A percentile compares a stretch with the other conserved stretches of the same genome.
Conservation (phyloP, 2,329 filamentous ascomycete genomes). For the Colletotrichum trifolii region DNA sequence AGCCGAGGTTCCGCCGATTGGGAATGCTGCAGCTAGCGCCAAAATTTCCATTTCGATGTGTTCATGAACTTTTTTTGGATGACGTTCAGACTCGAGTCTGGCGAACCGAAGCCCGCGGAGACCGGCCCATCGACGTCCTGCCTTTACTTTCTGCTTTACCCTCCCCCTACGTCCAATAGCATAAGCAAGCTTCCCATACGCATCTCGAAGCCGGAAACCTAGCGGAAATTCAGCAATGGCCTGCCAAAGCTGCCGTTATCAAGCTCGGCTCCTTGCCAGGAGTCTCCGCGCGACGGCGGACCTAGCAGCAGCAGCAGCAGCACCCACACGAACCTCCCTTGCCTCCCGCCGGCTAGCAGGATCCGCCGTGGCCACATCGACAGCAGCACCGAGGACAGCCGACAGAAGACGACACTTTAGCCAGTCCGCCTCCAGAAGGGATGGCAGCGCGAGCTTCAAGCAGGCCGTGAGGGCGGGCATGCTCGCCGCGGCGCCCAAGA, state of each 20-base stretch:
- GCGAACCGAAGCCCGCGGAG: slow-evolving; percentile 4
- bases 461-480: slow-evolving; percentile 28
- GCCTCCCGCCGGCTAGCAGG: slow-evolving; percentile 12
- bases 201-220: background rate
- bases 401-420: slow-evolving; percentile 48
- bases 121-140: too few relatives aligned
- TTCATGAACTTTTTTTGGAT: slow-evolving; percentile 37
- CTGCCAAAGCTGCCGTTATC: slow-evolving; percentile 60
- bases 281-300: slow-evolving; percentile 35
- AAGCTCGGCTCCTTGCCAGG: slow-evolving; percentile 54
- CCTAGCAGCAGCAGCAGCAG: slow-evolving; percentile 12
- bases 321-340: slow-evolving; percentile 24
- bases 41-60: slow-evolving; percentile 37
- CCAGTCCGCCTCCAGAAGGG: slow-evolving; percentile 45
- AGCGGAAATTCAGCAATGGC: slow-evolving; percentile 51
- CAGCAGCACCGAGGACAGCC: slow-evolving; percentile 19
- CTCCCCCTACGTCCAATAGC: too few relatives aligned
- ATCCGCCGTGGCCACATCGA: slow-evolving; percentile 11
- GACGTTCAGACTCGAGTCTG: slow-evolving; percentile 36
- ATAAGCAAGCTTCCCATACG: too few relatives aligned
- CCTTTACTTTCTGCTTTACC: background rate
- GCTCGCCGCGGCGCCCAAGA: slow-evolving; percentile 34
- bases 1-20: slow-evolving; percentile 36
- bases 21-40: slow-evolving; percentile 24
- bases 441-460: slow-evolving; percentile 22